Conservation (phyloP, 768 basidiomycete species). For the Xerocomus spinulosus region DNA sequence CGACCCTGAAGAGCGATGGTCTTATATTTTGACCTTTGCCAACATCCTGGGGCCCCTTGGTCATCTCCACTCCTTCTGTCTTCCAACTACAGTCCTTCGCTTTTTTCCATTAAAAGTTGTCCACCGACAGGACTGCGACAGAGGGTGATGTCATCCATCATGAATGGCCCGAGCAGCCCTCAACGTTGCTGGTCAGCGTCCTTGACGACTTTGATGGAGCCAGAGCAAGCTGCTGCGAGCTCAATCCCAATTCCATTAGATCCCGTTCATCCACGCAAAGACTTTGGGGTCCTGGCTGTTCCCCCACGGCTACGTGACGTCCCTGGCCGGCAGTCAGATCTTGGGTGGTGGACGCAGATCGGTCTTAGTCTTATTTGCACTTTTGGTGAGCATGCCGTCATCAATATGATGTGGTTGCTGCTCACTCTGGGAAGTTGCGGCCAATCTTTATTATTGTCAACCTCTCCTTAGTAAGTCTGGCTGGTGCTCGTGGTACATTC, state of each 20-base stretch:
- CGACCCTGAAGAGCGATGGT: constrained; percentile 10
- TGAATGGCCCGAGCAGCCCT: constrained; percentile 11
- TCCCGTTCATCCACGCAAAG: constrained; percentile 6
- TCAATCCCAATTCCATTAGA: background rate
- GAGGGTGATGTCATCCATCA: constrained; percentile 2
- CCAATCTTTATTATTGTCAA: constrained; percentile 81
- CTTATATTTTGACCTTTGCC: constrained; percentile 2
- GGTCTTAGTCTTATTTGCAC: constrained; percentile 47
- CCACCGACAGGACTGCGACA: background rate
- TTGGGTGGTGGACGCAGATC: constrained; percentile 38
- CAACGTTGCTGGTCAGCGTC: constrained; percentile 16
- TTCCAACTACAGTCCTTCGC: constrained; percentile 16
- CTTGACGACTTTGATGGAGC: constrained; percentile 7
- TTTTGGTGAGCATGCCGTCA: constrained; percentile 32
- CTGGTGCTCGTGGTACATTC: background rate
- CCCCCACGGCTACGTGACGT: constrained; percentile 40
- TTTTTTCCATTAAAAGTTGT: background rate
- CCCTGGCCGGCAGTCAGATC: constrained; percentile 34
- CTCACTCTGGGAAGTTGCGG: constrained; percentile 32
- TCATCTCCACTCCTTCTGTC: constrained; percentile 1
- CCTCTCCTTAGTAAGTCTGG: constrained; percentile 60
- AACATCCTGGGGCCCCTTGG: background rate
- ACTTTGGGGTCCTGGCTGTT: constrained; percentile 46
- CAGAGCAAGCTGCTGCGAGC: background rate
- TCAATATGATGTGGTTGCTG: background rate